Evolutionary conservation across 2,329 filamentous ascomycete genomes (phyloP).

Genomic region (Penicillium sp.): DNA sequence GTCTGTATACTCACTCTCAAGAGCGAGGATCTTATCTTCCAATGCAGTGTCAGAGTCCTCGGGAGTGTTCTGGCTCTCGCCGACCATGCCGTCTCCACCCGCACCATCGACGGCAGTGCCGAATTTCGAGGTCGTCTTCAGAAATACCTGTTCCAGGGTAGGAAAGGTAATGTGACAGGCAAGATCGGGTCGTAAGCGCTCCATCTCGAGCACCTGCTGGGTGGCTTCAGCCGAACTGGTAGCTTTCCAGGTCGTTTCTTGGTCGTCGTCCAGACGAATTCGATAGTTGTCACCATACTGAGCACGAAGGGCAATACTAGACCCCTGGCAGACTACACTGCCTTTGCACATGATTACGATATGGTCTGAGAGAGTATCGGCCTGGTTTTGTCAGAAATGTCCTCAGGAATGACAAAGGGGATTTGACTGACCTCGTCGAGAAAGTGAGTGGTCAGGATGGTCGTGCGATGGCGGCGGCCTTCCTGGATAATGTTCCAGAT

Average conservation of each 20-base stretch:
- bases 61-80: not conserved
- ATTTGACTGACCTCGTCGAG: slow-evolving; percentile 67
- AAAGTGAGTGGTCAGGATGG: slow-evolving; percentile 89
- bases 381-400: not conserved
- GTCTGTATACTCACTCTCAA: slow-evolving; percentile 2
- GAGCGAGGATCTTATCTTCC: slow-evolving; percentile 5
- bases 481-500: slow-evolving; percentile 91
- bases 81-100: slow-evolving; percentile 4
- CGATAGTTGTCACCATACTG: slow-evolving; percentile 78
- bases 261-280: slow-evolving; percentile 65
- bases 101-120: slow-evolving; percentile 1
- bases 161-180: slow-evolving; percentile 4
- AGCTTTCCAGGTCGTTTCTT: slow-evolving; percentile 1
- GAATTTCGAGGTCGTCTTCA: slow-evolving; percentile 3
- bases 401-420: no score
- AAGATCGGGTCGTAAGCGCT: not conserved
- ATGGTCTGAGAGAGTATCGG: slow-evolving; percentile 65
- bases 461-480: slow-evolving; percentile 75
- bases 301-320: slow-evolving; percentile 82
- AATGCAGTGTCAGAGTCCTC: not conserved
- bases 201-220: slow-evolving; percentile 1
- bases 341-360: slow-evolving; percentile 87
- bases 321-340: slow-evolving; percentile 74
- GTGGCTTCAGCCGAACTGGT: slow-evolving; percentile 44
- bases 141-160: slow-evolving; percentile 4